These are phyloP conservation scores for Mortierella sp. DNA, from an alignment of 371 early-diverging fungal species.

Conservation along the genomic window DNA sequence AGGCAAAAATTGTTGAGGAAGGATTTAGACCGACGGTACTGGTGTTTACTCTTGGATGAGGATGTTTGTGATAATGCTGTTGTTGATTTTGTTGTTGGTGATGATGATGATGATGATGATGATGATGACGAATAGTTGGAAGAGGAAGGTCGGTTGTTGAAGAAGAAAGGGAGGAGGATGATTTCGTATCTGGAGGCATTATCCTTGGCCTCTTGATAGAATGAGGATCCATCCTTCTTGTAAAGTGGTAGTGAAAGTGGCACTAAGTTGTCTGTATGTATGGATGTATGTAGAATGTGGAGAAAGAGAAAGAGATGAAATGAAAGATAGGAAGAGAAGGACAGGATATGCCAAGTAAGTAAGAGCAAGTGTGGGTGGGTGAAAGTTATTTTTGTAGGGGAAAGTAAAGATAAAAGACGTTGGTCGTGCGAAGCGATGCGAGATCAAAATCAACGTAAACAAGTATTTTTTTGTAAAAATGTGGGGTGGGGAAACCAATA, in stretches of 20 bases:
- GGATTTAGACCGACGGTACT: constrained; percentile 21
- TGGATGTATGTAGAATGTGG: not conserved
- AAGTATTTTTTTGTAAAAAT: no score
- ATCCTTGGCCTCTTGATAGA: constrained; percentile 46
- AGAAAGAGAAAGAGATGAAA: not conserved
- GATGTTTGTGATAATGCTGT: not conserved
- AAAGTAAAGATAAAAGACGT: not conserved
- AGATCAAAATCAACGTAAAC: not conserved
- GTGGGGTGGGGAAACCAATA: no score
- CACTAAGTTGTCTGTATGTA: no score
- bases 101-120: not conserved
- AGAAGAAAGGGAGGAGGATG: not conserved
- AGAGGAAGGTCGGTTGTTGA: not conserved
- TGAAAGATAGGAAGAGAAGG: no score
- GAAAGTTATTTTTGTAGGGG: not conserved
- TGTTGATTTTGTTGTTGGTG: not conserved
- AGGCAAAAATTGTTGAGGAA: constrained; percentile 1
- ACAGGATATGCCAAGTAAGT: not conserved
- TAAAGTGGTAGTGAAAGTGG: no score
- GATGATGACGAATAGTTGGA: not conserved
- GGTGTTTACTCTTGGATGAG: constrained; percentile 6
- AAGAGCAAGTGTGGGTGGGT: not conserved
- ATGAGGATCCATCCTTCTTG: constrained; percentile 32
- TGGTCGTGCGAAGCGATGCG: not conserved
- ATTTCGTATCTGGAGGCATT: constrained; percentile 28